These are phyloP conservation scores for Cenchrus americanus DNA, from an alignment of 176 grass and related monocot genomes.

Conservation along the genomic window DNA sequence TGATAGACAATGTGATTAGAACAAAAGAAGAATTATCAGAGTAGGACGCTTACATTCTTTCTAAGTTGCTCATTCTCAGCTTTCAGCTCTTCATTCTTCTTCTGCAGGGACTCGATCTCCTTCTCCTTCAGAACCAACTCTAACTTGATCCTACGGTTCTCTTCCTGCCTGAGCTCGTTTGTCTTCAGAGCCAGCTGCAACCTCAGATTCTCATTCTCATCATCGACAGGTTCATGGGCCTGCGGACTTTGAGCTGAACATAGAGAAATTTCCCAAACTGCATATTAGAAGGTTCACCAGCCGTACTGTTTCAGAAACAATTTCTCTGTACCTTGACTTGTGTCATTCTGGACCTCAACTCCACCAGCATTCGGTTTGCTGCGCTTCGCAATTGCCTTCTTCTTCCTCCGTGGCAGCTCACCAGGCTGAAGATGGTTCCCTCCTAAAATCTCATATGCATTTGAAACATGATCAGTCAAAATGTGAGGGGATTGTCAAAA, in stretches of 20 bases:
- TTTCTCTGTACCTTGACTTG: constrained; percentile 2
- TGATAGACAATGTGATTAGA: background rate
- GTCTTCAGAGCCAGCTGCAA: constrained; percentile 9
- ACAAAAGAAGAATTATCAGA: background rate
- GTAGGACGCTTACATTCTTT: constrained; percentile 24
- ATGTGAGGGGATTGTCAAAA: background rate
- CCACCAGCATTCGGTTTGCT: background rate
- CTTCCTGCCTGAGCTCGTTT: background rate
- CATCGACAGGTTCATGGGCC: background rate
- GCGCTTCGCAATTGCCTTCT: background rate
- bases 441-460: background rate
- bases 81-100: constrained; percentile 6
- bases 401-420: background rate
- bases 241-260: background rate
- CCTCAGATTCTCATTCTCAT: constrained; percentile 5
- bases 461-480: background rate
- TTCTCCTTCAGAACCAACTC: constrained; percentile 25
- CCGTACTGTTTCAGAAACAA: background rate
- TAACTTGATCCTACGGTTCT: constrained; percentile 19
- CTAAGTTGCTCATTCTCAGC: constrained; percentile 34
- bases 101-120: constrained; percentile 4
- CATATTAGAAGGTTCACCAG: background rate
- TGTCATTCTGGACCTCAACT: background rate
- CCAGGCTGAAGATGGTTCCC: background rate
- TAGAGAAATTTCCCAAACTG: background rate